Conservation (phyloP, 768 basidiomycete species). For the Phylloporus sp. region DNA sequence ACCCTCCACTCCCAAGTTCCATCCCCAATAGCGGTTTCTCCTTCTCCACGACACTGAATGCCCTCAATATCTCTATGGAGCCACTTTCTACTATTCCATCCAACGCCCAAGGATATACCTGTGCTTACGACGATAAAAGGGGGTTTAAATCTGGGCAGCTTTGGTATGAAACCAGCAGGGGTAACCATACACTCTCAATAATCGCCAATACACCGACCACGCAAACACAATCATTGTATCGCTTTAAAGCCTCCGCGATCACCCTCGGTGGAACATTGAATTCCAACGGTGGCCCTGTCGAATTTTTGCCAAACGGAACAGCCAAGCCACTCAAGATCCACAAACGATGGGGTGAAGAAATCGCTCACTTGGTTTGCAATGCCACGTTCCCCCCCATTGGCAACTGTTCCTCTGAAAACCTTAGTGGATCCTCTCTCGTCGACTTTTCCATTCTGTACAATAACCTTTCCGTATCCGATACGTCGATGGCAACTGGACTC, state of each 20-base stretch:
- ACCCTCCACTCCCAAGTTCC: constrained; percentile 6
- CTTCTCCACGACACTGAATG: constrained; percentile 6
- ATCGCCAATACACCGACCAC: background rate
- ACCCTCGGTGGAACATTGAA: constrained; percentile 6
- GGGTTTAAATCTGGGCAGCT: background rate
- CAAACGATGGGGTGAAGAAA: constrained; percentile 16
- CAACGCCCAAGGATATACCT: constrained; percentile 7
- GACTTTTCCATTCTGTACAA: constrained; percentile 1
- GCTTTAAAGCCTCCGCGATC: constrained; percentile 9
- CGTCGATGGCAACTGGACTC: background rate
- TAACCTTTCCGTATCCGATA: background rate
- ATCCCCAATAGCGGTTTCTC: background rate
- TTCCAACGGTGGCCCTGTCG: constrained; percentile 4
- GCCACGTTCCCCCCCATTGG: background rate
- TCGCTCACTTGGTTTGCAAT: constrained; percentile 13
- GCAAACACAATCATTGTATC: background rate
- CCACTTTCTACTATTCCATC: constrained; percentile 8
- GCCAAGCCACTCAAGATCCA: constrained; percentile 8
- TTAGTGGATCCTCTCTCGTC: background rate
- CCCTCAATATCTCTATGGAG: constrained; percentile 15
- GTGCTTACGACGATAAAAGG: background rate
- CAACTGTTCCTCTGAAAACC: fast-evolving
- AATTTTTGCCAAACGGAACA: constrained; percentile 16
- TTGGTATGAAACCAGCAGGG: constrained; percentile 1
- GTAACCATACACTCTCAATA: constrained; percentile 11